Evolutionary conservation across 2,329 filamentous ascomycete genomes (phyloP).

Genomic region (Aspergillus tamarii): DNA sequence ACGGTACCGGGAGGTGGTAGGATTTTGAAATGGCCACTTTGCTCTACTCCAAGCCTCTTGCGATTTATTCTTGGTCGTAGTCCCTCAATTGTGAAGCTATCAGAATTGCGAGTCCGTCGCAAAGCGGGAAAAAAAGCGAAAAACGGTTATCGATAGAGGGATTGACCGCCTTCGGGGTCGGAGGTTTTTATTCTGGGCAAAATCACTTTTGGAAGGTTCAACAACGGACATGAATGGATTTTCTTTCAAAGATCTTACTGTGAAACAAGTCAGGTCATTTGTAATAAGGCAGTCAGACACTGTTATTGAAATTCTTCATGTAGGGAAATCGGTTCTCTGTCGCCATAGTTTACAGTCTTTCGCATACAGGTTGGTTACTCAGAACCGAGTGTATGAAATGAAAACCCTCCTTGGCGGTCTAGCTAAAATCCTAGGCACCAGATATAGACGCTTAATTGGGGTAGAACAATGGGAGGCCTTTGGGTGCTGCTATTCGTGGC

Average conservation of each 20-base stretch:
- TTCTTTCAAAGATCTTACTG: background rate
- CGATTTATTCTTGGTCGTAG: background rate
- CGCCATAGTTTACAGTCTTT: background rate
- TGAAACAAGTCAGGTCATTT: background rate
- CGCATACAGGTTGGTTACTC: background rate
- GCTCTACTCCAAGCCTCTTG: background rate
- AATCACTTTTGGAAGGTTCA: background rate
- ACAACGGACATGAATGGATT: background rate
- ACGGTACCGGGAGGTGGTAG: background rate
- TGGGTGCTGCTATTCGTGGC: background rate
- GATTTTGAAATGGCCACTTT: background rate
- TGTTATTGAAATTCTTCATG: background rate
- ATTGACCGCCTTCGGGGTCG: constrained; percentile 20
- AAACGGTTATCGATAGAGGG: constrained; percentile 27
- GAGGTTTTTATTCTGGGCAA: background rate
- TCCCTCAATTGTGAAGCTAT: background rate
- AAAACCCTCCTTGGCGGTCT: background rate
- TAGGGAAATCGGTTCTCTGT: background rate
- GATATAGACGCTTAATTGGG: background rate
- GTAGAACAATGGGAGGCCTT: background rate
- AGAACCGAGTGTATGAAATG: background rate
- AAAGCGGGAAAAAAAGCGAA: constrained; percentile 19
- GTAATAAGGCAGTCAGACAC: background rate
- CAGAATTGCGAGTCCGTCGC: constrained; percentile 1
- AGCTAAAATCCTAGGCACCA: background rate